These are phyloP conservation scores for Wickerhamiella qilinensis DNA, from an alignment of 805 yeast species.

Conservation along the genomic window DNA sequence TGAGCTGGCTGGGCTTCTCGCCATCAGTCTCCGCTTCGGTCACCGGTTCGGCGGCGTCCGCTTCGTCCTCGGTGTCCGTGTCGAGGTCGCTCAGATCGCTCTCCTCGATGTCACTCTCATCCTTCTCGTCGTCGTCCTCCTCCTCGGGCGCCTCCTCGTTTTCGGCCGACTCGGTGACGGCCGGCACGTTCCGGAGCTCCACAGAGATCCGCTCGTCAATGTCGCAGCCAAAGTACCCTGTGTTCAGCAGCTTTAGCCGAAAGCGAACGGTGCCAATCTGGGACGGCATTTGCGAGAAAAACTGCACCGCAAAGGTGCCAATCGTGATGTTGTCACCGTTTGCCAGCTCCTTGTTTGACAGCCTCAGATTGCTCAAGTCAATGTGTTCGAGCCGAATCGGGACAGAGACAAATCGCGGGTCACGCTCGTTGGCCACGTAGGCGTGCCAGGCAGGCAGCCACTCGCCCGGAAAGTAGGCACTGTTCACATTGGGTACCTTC, in stretches of 20 bases:
- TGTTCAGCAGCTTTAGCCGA: conserved; percentile 52
- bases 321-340: conserved; percentile 29
- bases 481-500: conserved; percentile 41
- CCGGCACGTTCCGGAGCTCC: conserved; percentile 42
- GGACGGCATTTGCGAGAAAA: conserved; percentile 66
- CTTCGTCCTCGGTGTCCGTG: conserved; percentile 50
- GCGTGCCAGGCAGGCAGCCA: conserved; percentile 46
- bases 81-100: conserved; percentile 36
- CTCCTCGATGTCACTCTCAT: conserved; percentile 27
- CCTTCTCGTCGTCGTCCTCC: conserved; percentile 24
- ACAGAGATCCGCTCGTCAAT: conserved; percentile 52
- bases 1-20: too few relatives aligned
- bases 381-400: conserved; percentile 31
- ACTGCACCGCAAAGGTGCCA: conserved; percentile 61
- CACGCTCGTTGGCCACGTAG: conserved; percentile 54
- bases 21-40: too few relatives aligned
- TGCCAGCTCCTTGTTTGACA: conserved; percentile 33
- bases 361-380: conserved; percentile 38
- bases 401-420: conserved; percentile 43
- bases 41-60: background rate
- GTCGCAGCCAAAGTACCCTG: conserved; percentile 72
- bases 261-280: conserved; percentile 48
- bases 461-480: conserved; percentile 59
- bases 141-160: conserved; percentile 23
- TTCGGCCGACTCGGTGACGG: conserved; percentile 21